A percentile compares a stretch with the other conserved stretches of the same genome.
These are phyloP conservation scores for Brassica incana DNA, from an alignment of 345 rosid genomes.

Conservation along the genomic window DNA sequence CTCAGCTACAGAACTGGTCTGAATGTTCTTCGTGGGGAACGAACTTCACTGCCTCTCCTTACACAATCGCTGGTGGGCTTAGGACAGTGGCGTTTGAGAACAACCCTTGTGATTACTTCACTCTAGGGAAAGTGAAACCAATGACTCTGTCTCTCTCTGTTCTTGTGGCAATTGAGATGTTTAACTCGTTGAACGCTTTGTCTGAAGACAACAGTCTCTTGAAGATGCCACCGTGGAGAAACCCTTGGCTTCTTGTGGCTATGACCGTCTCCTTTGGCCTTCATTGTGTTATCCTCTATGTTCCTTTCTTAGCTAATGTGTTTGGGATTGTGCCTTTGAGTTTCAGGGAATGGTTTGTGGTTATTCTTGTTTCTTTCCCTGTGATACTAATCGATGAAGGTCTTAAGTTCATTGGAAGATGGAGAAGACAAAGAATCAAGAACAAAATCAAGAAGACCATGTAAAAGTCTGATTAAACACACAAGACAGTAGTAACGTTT, in stretches of 20 bases:
- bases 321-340: conserved; percentile 81
- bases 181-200: conserved; percentile 84
- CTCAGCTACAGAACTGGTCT: conserved; percentile 78
- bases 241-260: conserved; percentile 89
- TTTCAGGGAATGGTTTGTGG: conserved; percentile 73
- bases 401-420: conserved; percentile 67
- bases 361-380: conserved; percentile 73
- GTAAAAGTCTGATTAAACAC: conserved; percentile 20
- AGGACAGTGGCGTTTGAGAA: conserved; percentile 51
- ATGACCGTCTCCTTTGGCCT: conserved; percentile 82
- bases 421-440: conserved; percentile 39
- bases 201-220: conserved; percentile 85
- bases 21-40: conserved; percentile 73
- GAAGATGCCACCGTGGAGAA: conserved; percentile 86
- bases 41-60: conserved; percentile 69
- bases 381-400: conserved; percentile 80
- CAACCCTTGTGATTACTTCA: conserved; percentile 88
- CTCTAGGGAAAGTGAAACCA: conserved; percentile 78
- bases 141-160: conserved; percentile 88
- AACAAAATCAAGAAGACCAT: conserved; percentile 40
- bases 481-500: conserved; percentile 1
- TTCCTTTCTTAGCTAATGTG: conserved; percentile 73
- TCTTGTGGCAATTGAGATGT: conserved; percentile 88
- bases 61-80: conserved; percentile 46
- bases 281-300: conserved; percentile 79